Conservation (phyloP, 495 filamentous ascomycete species). For the Penicillium flavigenum region DNA sequence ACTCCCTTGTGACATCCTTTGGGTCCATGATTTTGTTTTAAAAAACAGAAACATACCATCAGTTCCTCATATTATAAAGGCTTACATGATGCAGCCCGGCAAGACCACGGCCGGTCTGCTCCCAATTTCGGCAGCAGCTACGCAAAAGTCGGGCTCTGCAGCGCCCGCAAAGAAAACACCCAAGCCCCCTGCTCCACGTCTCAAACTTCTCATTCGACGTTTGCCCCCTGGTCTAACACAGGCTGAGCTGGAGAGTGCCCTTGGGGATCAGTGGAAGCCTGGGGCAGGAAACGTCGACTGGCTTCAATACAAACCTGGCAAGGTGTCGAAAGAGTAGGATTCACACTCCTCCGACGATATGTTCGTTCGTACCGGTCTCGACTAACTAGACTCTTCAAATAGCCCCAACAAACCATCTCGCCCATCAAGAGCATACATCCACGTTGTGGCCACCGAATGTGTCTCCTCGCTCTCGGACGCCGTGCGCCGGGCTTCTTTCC, state of each 20-base stretch:
- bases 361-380: conserved; percentile 12
- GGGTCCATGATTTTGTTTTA: not conserved
- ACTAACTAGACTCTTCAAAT: conserved; percentile 12
- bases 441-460: conserved; percentile 61
- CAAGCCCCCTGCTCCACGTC: conserved; percentile 61
- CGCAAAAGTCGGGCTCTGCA: conserved; percentile 55
- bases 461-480: conserved; percentile 61
- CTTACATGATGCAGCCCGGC: conserved; percentile 38
- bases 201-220: conserved; percentile 83
- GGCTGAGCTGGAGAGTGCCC: conserved; percentile 65
- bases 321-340: conserved; percentile 79
- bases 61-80: not conserved
- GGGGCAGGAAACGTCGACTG: conserved; percentile 82
- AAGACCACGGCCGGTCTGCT: conserved; percentile 58
- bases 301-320: conserved; percentile 74
- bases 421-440: conserved; percentile 76
- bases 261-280: conserved; percentile 82
- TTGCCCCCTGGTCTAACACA: conserved; percentile 84
- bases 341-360: conserved; percentile 5
- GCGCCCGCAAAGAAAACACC: conserved; percentile 41
- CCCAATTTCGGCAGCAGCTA: conserved; percentile 55
- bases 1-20: not conserved
- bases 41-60: not conserved
- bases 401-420: conserved; percentile 76
- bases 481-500: conserved; percentile 63